These are phyloP conservation scores for Elongisporangium prolatum DNA, from an alignment of 352 stramenopile genomes.

Conservation along the genomic window DNA sequence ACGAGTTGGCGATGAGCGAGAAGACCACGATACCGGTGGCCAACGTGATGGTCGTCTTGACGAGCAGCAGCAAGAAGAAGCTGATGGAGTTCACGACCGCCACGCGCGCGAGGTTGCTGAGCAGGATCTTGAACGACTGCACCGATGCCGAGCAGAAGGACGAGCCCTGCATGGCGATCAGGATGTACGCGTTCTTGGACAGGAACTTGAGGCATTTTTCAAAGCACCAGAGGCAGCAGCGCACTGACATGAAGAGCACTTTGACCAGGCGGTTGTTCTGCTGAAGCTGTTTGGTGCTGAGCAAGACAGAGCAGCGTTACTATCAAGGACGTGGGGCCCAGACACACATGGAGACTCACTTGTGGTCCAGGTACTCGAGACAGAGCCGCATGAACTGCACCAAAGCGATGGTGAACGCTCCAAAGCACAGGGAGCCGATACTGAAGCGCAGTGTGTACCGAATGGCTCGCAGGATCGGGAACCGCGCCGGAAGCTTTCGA, in stretches of 20 bases:
- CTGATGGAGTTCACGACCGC: conserved; percentile 90
- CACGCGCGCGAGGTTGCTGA: conserved; percentile 88
- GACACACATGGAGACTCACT: conserved; percentile 36
- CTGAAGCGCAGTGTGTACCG: conserved; percentile 85
- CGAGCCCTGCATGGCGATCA: conserved; percentile 76
- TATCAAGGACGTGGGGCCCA: not conserved
- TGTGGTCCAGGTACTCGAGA: conserved; percentile 93
- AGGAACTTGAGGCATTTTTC: conserved; percentile 97
- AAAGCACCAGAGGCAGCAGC: conserved; percentile 95
- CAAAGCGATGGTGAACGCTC: conserved; percentile 95
- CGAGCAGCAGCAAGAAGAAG: conserved; percentile 92
- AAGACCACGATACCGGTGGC: conserved; percentile 41
- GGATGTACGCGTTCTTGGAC: conserved; percentile 95
- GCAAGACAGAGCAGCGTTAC: not conserved
- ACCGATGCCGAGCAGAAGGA: conserved; percentile 89
- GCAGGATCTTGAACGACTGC: conserved; percentile 92
- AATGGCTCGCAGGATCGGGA: conserved; percentile 61
- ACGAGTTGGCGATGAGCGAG: conserved; percentile 29
- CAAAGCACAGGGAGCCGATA: conserved; percentile 94
- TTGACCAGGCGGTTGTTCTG: conserved; percentile 72
- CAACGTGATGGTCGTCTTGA: conserved; percentile 87
- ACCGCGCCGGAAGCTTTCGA: conserved; percentile 40
- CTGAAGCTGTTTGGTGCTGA: conserved; percentile 73
- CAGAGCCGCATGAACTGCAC: conserved; percentile 93
- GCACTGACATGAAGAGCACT: conserved; percentile 68